Evolutionary conservation across 1,139 yeast species (phyloP), one percentile per base, ranked within the genome.

Genomic region (Hyphopichia khmerensis): DNA sequence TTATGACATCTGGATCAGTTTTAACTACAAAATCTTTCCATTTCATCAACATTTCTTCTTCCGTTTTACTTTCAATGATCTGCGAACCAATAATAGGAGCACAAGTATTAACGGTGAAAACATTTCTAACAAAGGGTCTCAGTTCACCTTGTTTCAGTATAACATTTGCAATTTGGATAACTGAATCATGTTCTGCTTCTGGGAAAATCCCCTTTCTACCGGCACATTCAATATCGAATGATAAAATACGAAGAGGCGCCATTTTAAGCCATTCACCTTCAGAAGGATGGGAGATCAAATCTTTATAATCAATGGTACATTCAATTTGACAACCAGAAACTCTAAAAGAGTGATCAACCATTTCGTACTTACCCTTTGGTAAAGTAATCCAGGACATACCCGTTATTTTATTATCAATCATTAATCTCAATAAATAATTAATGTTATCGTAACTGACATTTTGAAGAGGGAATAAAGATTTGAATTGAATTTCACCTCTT

Each of bases 311-410:
- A 14, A 93, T 78, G 3, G 72, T 62, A 38, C 93, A 82, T 65
- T 93, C 99, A 33, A 90, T 64, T 61, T 95, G 99, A 62, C 96
- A 88, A 0, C 85, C 79, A 0, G 97, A 87, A 3, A 82, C 74
- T 48, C 67, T 70, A 15, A 60, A 48, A 9, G 59, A 43, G 1
- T 56, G 49, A 1, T 59, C 53, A 6, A 80, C 72, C 45, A 84
- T 45, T 1, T 57, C 53, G 60, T 90, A 95, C 52, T 79, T 85
- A 0, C 82, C 82, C 43, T 75, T 79, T 0, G 98, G 98, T 19
- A 93, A 72, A 0, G 96, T 87, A 35, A 95, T 75, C 99, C 99
- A 95, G 21, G 96, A 87, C 99, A 95, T 93, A 38, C 99, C 99
- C 0, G 93, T 87, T 47, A 87, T 84, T 41, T 84, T 80, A 62